These are phyloP conservation scores for Ramalina intermedia DNA, from an alignment of 495 filamentous ascomycete species.

Conservation along the genomic window DNA sequence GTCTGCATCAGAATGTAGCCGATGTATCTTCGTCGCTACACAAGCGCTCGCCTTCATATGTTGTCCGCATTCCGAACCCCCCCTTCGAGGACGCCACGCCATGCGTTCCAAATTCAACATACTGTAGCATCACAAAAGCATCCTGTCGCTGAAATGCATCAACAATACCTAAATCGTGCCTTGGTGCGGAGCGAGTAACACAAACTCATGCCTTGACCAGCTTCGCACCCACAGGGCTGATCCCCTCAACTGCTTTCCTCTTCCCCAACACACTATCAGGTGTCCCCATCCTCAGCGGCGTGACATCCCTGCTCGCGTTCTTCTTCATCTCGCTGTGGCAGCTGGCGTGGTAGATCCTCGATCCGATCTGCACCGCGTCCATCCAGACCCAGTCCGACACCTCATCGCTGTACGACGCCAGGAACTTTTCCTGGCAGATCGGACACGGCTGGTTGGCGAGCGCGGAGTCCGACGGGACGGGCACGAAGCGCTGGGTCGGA, in stretches of 20 bases:
- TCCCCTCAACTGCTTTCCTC: conserved; percentile 40
- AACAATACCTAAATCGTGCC: too few species aligned
- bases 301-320: conserved; percentile 28
- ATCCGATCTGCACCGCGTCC: conserved; percentile 68
- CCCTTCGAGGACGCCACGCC: too few species aligned
- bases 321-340: conserved; percentile 76
- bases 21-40: too few species aligned
- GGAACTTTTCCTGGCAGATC: conserved; percentile 90
- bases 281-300: conserved; percentile 30
- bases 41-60: too few species aligned
- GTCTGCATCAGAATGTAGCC: too few species aligned
- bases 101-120: too few species aligned
- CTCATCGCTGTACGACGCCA: conserved; percentile 76
- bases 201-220: background rate
- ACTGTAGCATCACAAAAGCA: too few species aligned
- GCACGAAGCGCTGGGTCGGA: conserved; percentile 61
- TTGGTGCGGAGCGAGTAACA: too few species aligned
- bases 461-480: conserved; percentile 63
- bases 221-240: background rate
- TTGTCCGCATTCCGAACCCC: too few species aligned
- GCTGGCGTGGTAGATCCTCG: conserved; percentile 73
- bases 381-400: conserved; percentile 95
- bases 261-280: conserved; percentile 61
- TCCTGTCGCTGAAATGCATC: too few species aligned
- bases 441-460: conserved; percentile 63